Base-by-base conservation (phyloP, 129 eudicot genomes). In the Tagetes erecta region DNA sequence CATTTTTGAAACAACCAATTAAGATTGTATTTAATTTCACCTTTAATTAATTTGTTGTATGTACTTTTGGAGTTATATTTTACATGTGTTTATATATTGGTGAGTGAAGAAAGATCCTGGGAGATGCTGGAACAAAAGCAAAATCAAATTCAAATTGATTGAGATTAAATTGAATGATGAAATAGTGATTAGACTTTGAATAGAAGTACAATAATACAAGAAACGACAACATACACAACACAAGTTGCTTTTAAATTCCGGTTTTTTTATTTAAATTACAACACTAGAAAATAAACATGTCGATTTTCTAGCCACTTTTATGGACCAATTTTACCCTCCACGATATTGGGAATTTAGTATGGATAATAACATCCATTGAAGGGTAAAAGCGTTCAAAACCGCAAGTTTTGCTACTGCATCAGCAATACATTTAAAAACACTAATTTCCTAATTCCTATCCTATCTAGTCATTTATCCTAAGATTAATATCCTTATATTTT, bases 221-320 rank as follows among this genome's bases (percentile, higher is more conserved):
- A 76, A 42, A n/a, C n/a, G 74, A 55, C 80, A 76, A 20, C 13
- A 76, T 33, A 55, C 53, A 40, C 10, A n/a, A 34, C 34, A 40
- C 67, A 76, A 76, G 33, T 67, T 76, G 80, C 20, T 8, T 76
- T 67, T 76, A 73, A 33, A 42, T 76, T 76, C 80, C 67, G 41
- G 58, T 27, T 41, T 34, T 73, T 10, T 6, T 69, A 47, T 31
- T 30, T 53, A 3, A 9, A n/a, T 1, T 0, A 72, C 0, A 40
- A 14, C 34, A 56, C 14, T 27, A 13, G 5, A 6, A 41, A 33
- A 33, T 2, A 64, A 1, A 13, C 12, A 6, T 4, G 40, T 62
- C 33, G 38, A 57, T 3, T 35, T 63, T 38, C 68, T 47, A 47
- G 62, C 78, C 50, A 0, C 34, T 44, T 73, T 11, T n/a, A 45